A percentile compares a stretch with the other conserved stretches of the same genome.
Evolutionary conservation across 1,284 basidiomycete species (phyloP).

Genomic region (Mycosarcoma mackinlayi): DNA sequence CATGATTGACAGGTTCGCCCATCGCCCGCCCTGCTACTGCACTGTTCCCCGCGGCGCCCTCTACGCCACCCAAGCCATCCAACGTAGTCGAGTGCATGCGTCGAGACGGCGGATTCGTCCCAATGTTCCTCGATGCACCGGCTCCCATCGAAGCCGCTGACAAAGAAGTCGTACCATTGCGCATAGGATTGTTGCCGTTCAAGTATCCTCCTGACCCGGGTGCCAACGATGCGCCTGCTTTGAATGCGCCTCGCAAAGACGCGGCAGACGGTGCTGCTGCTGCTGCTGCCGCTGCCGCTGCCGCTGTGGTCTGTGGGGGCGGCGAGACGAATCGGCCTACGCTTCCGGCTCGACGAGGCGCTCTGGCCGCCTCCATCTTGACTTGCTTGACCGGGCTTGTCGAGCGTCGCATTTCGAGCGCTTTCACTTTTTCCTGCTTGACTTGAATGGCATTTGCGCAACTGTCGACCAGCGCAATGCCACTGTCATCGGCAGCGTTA

Average conservation of each 20-base stretch:
- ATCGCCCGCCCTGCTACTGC: conserved; percentile 7
- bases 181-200: conserved; percentile 14
- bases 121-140: background rate
- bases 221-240: background rate
- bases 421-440: conserved; percentile 29
- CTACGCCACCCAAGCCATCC: conserved; percentile 6
- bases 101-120: conserved; percentile 5
- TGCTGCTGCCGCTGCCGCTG: background rate
- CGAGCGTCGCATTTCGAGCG: conserved; percentile 27
- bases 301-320: conserved; percentile 11
- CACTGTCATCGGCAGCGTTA: conserved; percentile 40
- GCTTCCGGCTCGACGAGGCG: conserved; percentile 37
- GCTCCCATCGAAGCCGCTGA: conserved; percentile 15
- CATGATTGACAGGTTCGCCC: conserved; percentile 22
- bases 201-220: background rate
- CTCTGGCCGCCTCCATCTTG: conserved; percentile 17
- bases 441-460: background rate
- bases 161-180: conserved; percentile 28
- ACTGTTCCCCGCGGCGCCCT: conserved; percentile 1
- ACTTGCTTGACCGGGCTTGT: conserved; percentile 48
- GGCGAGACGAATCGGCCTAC: conserved; percentile 48
- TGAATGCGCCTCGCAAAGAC: background rate
- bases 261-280: background rate
- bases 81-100: conserved; percentile 14
- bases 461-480: conserved; percentile 17